Evolutionary conservation across 2,329 filamentous ascomycete genomes (phyloP), one percentile per base, ranked within the genome.

Genomic region (Cordyceps fumosorosea): DNA sequence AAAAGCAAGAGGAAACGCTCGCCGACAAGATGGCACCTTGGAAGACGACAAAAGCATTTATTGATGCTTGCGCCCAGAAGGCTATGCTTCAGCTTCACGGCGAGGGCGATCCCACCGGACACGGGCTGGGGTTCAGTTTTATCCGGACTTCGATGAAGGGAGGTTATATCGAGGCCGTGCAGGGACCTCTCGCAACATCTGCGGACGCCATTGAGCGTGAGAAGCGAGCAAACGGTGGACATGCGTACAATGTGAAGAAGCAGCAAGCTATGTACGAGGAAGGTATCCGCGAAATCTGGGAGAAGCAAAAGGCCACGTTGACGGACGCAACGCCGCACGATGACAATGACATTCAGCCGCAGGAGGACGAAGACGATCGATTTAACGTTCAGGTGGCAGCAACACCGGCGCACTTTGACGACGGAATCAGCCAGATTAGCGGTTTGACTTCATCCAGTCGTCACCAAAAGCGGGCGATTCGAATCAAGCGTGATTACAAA

Each of bases 71-170:
- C 56, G 88, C 92, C 64, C 91, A 92, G 63, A 99, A 99, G 73
- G 95, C 95, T 3, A 99, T 99, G 95, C 83, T 99, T 52, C 89
- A 93, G 68, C 83, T 99, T 14, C 93, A 97, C 68, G 95, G 95
- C 22, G 91, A 96, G 66, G 95, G 95, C 62, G 95, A 99, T 71
- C 95, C 95, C 3, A 96, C 93, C 0, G 92, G 92, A 26, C 89
- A 93, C 69, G 95, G 95, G 2, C 87, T 97, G 64, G 95, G 91
- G 2, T 96, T 98, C 78, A 97, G 91, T 72, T 97, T 99, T 74
- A 93, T 99, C 74, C 92, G 95, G 71, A 97, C 93, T 0, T 96
- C 91, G 1, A 99, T 99, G 95, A 99, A 99, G 76, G 95, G 95
- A 65, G 95, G 95, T 0, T 99, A 86, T 64, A 84, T 97, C 74